A percentile compares a stretch with the other conserved stretches of the same genome.
phyloP scores from a whole-genome alignment of 2,329 filamentous ascomycete species.

The Ramularia collo-cygni region DNA sequence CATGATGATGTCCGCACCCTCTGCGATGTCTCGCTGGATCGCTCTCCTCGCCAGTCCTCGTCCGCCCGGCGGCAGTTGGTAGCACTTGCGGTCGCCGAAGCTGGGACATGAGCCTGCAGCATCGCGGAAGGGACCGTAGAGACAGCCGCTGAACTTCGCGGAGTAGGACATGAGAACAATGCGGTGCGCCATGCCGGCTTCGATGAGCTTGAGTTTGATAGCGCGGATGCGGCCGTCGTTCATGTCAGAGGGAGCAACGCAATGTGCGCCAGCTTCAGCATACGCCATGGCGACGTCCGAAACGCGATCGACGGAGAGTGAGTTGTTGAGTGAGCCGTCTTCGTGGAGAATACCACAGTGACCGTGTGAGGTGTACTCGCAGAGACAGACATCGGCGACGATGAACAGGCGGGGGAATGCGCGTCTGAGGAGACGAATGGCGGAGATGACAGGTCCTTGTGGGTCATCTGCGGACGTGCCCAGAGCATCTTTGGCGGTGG shows the following conservation, averaged over 20 bases:
- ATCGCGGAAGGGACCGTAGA: constrained; percentile 96
- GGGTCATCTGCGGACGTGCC: constrained; percentile 92
- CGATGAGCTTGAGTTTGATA: constrained; percentile 96
- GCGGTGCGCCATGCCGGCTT: constrained; percentile 85
- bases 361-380: constrained; percentile 96
- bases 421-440: constrained; percentile 75
- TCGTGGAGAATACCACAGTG: constrained; percentile 95
- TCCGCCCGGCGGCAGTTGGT: constrained; percentile 89
- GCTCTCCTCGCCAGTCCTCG: constrained; percentile 86
- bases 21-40: constrained; percentile 80
- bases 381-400: constrained; percentile 87
- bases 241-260: constrained; percentile 96
- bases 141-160: constrained; percentile 92
- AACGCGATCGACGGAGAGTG: constrained; percentile 86
- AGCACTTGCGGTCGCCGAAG: constrained; percentile 93
- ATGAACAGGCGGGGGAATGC: constrained; percentile 89
- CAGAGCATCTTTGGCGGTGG: constrained; percentile 78
- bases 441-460: constrained; percentile 80
- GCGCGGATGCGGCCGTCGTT: constrained; percentile 95
- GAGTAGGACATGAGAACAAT: constrained; percentile 96
- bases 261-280: constrained; percentile 91
- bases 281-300: constrained; percentile 97
- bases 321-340: constrained; percentile 88
- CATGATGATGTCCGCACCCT: constrained; percentile 98
- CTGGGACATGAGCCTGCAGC: constrained; percentile 85